These are phyloP conservation scores for Pholiota adiposa DNA, from an alignment of 1,284 basidiomycete genomes.

Conservation along the genomic window DNA sequence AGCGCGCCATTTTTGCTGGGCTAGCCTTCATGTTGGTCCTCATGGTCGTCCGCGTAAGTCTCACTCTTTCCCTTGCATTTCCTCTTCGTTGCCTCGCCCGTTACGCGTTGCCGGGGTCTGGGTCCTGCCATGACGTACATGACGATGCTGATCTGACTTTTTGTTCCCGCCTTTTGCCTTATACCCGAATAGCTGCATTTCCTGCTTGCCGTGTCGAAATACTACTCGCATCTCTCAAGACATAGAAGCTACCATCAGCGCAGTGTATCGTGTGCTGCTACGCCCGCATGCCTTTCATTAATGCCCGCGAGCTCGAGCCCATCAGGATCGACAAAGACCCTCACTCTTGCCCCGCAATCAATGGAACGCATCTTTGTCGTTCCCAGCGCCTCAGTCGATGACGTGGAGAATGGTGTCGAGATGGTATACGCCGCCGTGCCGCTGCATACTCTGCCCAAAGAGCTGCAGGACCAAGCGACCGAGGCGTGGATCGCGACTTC, in stretches of 20 bases:
- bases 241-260: constrained; percentile 31
- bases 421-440: constrained; percentile 75
- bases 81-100: constrained; percentile 10
- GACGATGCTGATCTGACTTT: background rate
- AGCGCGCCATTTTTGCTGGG: constrained; percentile 61
- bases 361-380: constrained; percentile 30
- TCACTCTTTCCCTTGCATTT: constrained; percentile 4
- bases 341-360: constrained; percentile 18
- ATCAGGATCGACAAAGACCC: constrained; percentile 14
- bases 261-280: constrained; percentile 27
- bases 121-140: background rate
- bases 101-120: constrained; percentile 3
- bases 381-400: constrained; percentile 17
- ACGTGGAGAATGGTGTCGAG: constrained; percentile 32
- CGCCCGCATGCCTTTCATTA: constrained; percentile 12
- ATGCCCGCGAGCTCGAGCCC: background rate
- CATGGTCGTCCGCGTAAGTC: constrained; percentile 65
- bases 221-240: constrained; percentile 58
- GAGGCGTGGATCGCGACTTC: constrained; percentile 68
- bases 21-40: constrained; percentile 62
- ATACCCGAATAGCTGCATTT: constrained; percentile 61
- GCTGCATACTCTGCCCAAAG: constrained; percentile 53
- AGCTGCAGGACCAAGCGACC: constrained; percentile 56
- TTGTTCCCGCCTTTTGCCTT: constrained; percentile 4
- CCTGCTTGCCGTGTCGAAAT: constrained; percentile 67